Base-by-base conservation (phyloP, 2,329 filamentous ascomycete genomes). In the Xylaria sp. region DNA sequence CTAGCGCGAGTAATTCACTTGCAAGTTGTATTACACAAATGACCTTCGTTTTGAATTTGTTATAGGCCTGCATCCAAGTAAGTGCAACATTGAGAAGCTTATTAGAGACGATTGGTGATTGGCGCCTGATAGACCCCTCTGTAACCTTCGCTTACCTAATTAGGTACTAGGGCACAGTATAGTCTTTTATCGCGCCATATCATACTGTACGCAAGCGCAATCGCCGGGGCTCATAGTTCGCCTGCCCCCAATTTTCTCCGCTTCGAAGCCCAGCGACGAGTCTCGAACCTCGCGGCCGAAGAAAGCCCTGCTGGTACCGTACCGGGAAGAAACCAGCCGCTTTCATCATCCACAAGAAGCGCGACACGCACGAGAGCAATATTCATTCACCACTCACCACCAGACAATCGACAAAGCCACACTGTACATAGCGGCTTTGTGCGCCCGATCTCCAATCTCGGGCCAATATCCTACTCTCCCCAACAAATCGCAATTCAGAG, bases 271-370 rank as follows among this genome's bases (percentile, higher is more conserved):
- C 58, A 54, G 58, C 64, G 61, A 71, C 36, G 8, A 69, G 67
- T 56, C 69, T 69, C 69, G 67, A 71, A 71, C 54, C 58, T 67
- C 56, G 42, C 34, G 53, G 53, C 60, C 58, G 63, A 61, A 54
- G 55, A 68, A 71, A 62, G 66, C 63, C 63, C 66, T 59, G 55
- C 59, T 48, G 42, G 32, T 51, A 56, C 48, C 24, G 42, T 47
- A 19, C 42, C 34, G 12, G 51, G 27, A 47, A 48, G 56, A 59
- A 59, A 27, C 61, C 54, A 75, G 73, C 75, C 76, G 75, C 75
- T 77, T 76, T 76, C 76, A 76, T 77, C 75, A 77, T 77, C 66
- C 71, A 72, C 62, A 56, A 48, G 56, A 30, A 51, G 50, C 47
- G 48, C 58, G 47, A 62, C 64, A 59, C 65, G 48, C 65, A 67